phyloP scores from a whole-genome alignment of 2,329 filamentous ascomycete genomes.

The Cordyceps javanica region DNA sequence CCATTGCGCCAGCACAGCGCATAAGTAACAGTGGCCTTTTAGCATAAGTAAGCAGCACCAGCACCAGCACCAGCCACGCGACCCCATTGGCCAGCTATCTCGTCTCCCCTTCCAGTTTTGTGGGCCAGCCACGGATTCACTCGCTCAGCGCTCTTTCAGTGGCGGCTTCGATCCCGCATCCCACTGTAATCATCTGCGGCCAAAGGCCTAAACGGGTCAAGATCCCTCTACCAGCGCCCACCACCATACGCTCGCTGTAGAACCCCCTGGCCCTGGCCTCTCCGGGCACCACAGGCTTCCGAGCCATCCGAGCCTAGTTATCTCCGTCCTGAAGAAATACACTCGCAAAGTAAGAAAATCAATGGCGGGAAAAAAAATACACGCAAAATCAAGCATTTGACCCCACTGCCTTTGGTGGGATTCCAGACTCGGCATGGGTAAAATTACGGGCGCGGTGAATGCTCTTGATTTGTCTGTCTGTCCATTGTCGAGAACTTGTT shows the following conservation, averaged over 20 bases:
- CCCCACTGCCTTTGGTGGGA: not conserved
- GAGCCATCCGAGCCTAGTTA: not conserved
- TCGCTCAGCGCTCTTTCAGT: not conserved
- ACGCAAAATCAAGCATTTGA: not conserved
- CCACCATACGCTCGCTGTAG: not conserved
- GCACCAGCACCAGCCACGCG: too few species aligned
- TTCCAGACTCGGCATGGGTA: not conserved
- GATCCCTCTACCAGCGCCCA: not conserved
- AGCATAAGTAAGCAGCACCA: too few species aligned
- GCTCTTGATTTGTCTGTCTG: too few species aligned
- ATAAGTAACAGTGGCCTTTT: too few species aligned
- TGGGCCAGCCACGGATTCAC: not conserved
- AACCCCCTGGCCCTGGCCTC: not conserved
- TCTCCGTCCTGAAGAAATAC: too few species aligned
- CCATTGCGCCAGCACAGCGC: too few species aligned
- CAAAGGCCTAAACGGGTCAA: not conserved
- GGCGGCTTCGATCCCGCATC: not conserved
- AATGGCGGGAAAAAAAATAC: not conserved
- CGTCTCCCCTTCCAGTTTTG: too few species aligned
- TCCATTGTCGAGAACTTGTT: too few species aligned
- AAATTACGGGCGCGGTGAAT: too few species aligned
- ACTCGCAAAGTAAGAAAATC: not conserved
- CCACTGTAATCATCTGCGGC: slow-evolving; percentile 4
- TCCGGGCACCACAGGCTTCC: not conserved
- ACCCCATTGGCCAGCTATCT: too few species aligned